These are phyloP conservation scores for Collybia sordida DNA, from an alignment of 768 basidiomycete species.

Conservation along the genomic window DNA sequence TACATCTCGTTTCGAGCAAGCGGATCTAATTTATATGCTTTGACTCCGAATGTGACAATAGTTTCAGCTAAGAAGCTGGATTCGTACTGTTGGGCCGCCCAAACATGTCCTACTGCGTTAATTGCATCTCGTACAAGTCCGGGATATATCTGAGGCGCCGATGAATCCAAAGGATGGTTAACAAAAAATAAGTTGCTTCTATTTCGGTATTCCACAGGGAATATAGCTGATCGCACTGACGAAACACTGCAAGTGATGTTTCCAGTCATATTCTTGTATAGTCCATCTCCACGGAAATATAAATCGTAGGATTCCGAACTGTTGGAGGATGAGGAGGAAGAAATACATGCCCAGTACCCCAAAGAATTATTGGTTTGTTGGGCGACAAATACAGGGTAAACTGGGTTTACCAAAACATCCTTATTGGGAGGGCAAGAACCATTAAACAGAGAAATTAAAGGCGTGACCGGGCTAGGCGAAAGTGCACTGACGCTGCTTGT, in stretches of 20 bases:
- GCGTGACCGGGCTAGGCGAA: too few species aligned
- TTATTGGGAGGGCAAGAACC: too few species aligned
- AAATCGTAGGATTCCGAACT: too few species aligned
- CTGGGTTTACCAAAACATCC: too few species aligned
- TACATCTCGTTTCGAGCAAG: constrained; percentile 1
- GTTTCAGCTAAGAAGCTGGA: constrained; percentile 18
- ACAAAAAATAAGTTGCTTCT: not conserved
- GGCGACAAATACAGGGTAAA: too few species aligned
- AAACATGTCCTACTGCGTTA: constrained; percentile 5
- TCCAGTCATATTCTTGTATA: constrained; percentile 8
- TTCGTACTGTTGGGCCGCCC: constrained; percentile 6
- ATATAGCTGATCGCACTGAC: constrained; percentile 13
- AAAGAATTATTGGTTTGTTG: too few species aligned
- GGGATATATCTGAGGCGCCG: not conserved
- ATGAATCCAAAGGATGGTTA: not conserved
- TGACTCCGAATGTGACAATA: constrained; percentile 20
- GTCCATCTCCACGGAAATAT: constrained; percentile 3
- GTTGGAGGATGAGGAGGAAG: too few species aligned
- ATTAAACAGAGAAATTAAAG: too few species aligned
- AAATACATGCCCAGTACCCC: too few species aligned
- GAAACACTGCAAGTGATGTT: constrained; percentile 19
- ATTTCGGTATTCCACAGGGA: constrained; percentile 12
- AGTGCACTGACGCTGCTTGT: too few species aligned
- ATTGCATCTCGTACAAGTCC: constrained; percentile 9
- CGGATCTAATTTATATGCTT: constrained; percentile 9